Base-by-base conservation (phyloP, 1,139 yeast species). In the Candida frijolesensis region DNA sequence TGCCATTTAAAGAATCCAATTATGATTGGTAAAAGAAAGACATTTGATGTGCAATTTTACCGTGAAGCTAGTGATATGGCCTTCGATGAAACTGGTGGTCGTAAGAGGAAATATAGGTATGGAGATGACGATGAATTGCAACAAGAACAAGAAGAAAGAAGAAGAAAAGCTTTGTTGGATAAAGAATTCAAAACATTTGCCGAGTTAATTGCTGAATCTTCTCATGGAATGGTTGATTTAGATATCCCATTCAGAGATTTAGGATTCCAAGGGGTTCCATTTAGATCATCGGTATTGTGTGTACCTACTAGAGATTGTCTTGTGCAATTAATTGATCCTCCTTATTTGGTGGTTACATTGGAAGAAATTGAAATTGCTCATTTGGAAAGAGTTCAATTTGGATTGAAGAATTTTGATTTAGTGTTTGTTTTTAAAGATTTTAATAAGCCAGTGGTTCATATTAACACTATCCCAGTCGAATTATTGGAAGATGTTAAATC, bases 121-220 rank as follows among this genome's bases (percentile, higher is more conserved):
- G 99, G 99, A 49, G 99, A 94, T 66, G 99, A 94, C 70, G 99
- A 94, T 69, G 99, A 94, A 72, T 78, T 95, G 58, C 99, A 95
- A 71, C 98, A 94, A 69, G 99, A 95, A 72, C 98, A 94, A 71
- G 98, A 94, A 70, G 99, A 94, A 72, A 85, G 98, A 72, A 82
- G 95, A 68, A 83, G 97, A 68, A 88, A 96, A 62, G 88, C 89
- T 15, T 82, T 90, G 45, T 81, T 94, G 63, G 97, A 95, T 73
- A 90, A 88, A 67, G 99, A 95, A 70, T 94, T 92, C 72, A 86
- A 84, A 68, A 78, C 81, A 47, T 95, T 91, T 75, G 94, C 96
- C 29, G 98, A 94, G 68, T 81, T 86, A 55, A 92, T 94, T 60
- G 86, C 96, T 7, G 97, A 90, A 59, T 88, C 96, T 1, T 85